Conservation (phyloP, 352 stramenopile species). For the Phytophthora cactorum region DNA sequence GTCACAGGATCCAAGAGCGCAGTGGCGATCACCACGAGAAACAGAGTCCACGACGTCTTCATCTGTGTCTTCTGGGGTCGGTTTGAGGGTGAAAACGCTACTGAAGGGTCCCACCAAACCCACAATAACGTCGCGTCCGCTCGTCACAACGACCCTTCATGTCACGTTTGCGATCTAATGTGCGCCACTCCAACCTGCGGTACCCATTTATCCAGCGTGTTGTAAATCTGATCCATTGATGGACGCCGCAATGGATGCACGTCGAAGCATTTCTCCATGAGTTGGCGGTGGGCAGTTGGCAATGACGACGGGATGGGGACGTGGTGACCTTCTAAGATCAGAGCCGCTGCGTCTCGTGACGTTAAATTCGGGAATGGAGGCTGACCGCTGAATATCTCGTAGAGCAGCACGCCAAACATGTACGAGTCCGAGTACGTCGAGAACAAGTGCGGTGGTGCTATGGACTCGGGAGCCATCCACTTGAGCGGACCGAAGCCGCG, state of each 20-base stretch:
- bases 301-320: slow-evolving; percentile 58
- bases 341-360: slow-evolving; percentile 56
- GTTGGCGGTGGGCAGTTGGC: slow-evolving; percentile 43
- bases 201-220: slow-evolving; percentile 65
- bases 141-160: slow-evolving; percentile 10
- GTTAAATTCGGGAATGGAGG: slow-evolving; percentile 63
- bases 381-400: slow-evolving; percentile 74
- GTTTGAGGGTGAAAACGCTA: background rate
- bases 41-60: slow-evolving; percentile 36
- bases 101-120: slow-evolving; percentile 5
- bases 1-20: slow-evolving; percentile 11
- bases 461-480: slow-evolving; percentile 78
- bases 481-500: slow-evolving; percentile 75
- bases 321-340: slow-evolving; percentile 72
- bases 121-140: slow-evolving; percentile 16
- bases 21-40: slow-evolving; percentile 18
- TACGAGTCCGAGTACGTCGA: slow-evolving; percentile 77
- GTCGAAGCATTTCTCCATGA: slow-evolving; percentile 74
- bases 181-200: slow-evolving; percentile 37
- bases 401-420: slow-evolving; percentile 80
- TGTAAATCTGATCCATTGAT: slow-evolving; percentile 76
- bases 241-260: slow-evolving; percentile 57
- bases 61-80: slow-evolving; percentile 5
- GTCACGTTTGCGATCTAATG: slow-evolving; percentile 26
- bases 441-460: slow-evolving; percentile 70